These are phyloP conservation scores for Rhizophagus clarus DNA, from an alignment of 192 early-diverging fungal genomes.

Conservation along the genomic window DNA sequence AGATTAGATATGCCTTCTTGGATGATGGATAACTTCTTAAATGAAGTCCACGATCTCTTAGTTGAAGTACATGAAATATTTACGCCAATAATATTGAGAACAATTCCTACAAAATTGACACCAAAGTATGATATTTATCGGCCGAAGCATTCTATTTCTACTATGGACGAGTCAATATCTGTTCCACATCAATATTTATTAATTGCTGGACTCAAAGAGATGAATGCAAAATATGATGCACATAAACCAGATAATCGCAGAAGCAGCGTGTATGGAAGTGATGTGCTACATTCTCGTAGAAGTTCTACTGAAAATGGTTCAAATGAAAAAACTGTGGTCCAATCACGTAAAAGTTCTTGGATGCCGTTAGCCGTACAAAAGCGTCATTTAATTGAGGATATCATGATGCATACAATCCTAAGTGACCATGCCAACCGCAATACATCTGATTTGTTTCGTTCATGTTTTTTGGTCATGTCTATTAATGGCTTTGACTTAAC, in stretches of 20 bases:
- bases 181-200: conserved; percentile 47
- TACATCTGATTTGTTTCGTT: conserved; percentile 24
- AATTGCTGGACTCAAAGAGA: conserved; percentile 53
- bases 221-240: conserved; percentile 39
- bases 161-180: conserved; percentile 18
- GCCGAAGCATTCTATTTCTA: conserved; percentile 31
- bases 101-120: not conserved
- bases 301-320: conserved; percentile 37
- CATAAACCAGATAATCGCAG: conserved; percentile 36
- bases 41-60: conserved; percentile 48
- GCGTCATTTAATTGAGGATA: conserved; percentile 41
- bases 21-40: conserved; percentile 54
- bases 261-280: conserved; percentile 47
- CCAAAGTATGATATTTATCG: conserved; percentile 41
- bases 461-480: conserved; percentile 53
- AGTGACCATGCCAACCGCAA: conserved; percentile 34
- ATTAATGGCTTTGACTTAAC: conserved; percentile 45
- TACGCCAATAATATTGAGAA: conserved; percentile 39
- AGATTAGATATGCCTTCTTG: conserved; percentile 52
- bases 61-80: conserved; percentile 44
- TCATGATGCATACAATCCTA: conserved; percentile 42
- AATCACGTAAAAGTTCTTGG: conserved; percentile 51
- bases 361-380: conserved; percentile 39
- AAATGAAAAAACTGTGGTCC: conserved; percentile 17
- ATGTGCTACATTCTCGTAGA: conserved; percentile 40